Evolutionary conservation across 2,329 filamentous ascomycete species (phyloP).

Genomic region (Fusarium drepaniforme): DNA sequence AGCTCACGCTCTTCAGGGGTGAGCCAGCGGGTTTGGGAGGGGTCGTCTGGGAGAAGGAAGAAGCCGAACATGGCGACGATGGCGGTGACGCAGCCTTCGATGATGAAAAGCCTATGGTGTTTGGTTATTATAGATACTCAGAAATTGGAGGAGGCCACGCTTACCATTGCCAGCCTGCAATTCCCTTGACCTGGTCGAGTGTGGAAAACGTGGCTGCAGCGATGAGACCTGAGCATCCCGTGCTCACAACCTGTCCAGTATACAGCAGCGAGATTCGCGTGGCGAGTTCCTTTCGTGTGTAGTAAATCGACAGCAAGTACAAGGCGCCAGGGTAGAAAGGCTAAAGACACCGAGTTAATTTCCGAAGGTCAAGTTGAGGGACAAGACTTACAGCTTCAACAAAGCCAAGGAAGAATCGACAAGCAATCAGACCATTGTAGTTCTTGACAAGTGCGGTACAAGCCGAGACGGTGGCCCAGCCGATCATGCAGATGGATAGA

Average conservation of each 20-base stretch:
- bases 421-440: conserved; percentile 16
- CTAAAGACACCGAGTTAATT: background rate
- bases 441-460: conserved; percentile 5
- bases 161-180: conserved; percentile 67
- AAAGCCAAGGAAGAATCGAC: conserved; percentile 24
- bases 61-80: conserved; percentile 39
- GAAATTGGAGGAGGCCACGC: background rate
- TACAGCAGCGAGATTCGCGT: conserved; percentile 26
- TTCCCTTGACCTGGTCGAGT: conserved; percentile 56
- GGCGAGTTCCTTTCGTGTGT: conserved; percentile 25
- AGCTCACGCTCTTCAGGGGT: conserved; percentile 56
- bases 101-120: conserved; percentile 68
- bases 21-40: conserved; percentile 56
- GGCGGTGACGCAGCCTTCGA: conserved; percentile 56
- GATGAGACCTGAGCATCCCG: conserved; percentile 73
- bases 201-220: conserved; percentile 66
- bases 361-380: conserved; percentile 45
- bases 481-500: conserved; percentile 21
- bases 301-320: conserved; percentile 26
- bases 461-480: conserved; percentile 21
- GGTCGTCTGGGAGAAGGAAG: conserved; percentile 46
- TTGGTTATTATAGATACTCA: background rate
- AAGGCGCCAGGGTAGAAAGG: conserved; percentile 26
- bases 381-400: conserved; percentile 16
- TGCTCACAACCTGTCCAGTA: conserved; percentile 58